Evolutionary conservation across 257 asterid species (phyloP), one percentile per base, ranked within the genome.

Genomic region (Solanum chaucha): DNA sequence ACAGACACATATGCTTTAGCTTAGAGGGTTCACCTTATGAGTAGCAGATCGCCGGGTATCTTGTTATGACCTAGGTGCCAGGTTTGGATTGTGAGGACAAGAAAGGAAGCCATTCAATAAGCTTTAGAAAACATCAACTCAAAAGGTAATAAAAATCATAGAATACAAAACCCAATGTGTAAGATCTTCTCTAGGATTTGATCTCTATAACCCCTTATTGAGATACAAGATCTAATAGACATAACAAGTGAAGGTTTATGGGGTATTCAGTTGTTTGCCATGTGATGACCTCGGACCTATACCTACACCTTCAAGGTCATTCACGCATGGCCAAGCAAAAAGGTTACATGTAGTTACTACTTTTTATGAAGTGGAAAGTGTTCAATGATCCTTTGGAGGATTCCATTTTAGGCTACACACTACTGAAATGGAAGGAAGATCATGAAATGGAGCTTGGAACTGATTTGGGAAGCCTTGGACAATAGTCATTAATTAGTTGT

Each of bases 91-190:
- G 73, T 26, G 73, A 65, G 10, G 0, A 44, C 17, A 44, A 44
- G 55, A 44, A 44, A 44, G 0, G 17, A 44, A 12, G 15, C 55
- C 55, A 44, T 44, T 44, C 55, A 12, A 44, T 44, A 44, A 44
- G 55, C 55, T 44, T 44, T 40, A 44, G 55, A 0, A 44, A 44
- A 44, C 55, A 44, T 44, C 48, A 94, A 96, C 96, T 95, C 98
- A 51, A 94, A 94, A 51, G 96, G 95, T 32, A 98, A 44, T 44
- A 44, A 44, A 94, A 86, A 95, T 93, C 98, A 95, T 92, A 64
- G 98, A 95, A 94, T 94, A 95, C 82, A 97, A 93, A 87, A 95
- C 89, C 99, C 99, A 97, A 82, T 97, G 95, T 88, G 98, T 95
- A 67, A 97, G 99, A 94, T 95, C 98, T 87, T 97, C 99, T 26